These are phyloP conservation scores for Diaporthe eres DNA, from an alignment of 2,329 filamentous ascomycete genomes.

Conservation along the genomic window DNA sequence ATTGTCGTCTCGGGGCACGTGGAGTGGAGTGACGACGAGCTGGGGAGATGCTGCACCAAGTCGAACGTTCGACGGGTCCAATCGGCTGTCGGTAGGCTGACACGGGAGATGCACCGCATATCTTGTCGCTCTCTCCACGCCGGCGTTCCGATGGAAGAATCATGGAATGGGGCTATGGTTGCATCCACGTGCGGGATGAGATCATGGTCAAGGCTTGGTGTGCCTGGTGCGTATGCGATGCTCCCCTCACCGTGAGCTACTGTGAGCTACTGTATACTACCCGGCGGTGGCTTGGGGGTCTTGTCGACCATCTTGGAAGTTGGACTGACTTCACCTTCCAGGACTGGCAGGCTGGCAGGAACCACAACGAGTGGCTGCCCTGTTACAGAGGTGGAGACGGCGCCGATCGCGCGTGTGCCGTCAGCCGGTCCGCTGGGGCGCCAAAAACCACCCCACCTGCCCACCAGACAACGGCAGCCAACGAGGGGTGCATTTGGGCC, in stretches of 20 bases:
- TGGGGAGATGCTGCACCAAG: neutral
- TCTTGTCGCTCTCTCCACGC: neutral
- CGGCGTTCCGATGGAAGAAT: slow-evolving; percentile 23
- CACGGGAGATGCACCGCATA: neutral
- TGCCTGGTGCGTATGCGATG: neutral
- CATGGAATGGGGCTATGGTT: slow-evolving; percentile 19
- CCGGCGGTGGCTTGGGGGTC: slow-evolving; percentile 17
- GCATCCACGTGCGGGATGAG: slow-evolving; percentile 22
- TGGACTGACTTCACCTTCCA: slow-evolving; percentile 10
- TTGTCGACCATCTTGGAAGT: slow-evolving; percentile 21
- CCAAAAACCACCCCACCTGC: slow-evolving; percentile 6
- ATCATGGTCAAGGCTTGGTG: slow-evolving; percentile 20
- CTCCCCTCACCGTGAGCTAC: neutral
- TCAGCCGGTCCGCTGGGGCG: slow-evolving; percentile 33
- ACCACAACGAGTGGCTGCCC: slow-evolving; percentile 15
- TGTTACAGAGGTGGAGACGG: slow-evolving; percentile 10
- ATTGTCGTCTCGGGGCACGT: neutral
- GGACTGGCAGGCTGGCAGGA: slow-evolving; percentile 7
- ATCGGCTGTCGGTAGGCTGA: slow-evolving; percentile 26
- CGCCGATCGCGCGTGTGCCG: slow-evolving; percentile 28
- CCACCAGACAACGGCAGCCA: slow-evolving; percentile 16
- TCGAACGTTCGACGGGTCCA: slow-evolving; percentile 17
- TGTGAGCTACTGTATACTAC: slow-evolving; percentile 4
- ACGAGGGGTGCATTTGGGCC: neutral
- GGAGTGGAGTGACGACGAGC: slow-evolving; percentile 2